phyloP scores from a whole-genome alignment of 805 yeast species.

The Pichia phayaonensis region DNA sequence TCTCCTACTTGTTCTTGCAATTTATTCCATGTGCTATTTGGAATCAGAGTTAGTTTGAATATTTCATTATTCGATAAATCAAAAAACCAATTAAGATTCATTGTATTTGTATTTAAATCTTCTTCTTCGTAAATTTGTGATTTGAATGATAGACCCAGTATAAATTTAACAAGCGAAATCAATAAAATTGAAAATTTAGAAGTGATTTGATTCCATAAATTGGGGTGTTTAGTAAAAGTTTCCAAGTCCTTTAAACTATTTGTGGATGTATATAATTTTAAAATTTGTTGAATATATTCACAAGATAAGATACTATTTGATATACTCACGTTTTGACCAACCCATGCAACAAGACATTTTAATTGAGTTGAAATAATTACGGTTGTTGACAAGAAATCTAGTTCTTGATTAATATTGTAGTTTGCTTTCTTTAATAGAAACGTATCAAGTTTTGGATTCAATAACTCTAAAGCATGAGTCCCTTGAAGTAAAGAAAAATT shows the following conservation, averaged over 20 bases:
- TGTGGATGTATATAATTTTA: slow-evolving; percentile 2
- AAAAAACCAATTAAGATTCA: slow-evolving; percentile 42
- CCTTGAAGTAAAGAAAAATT: slow-evolving; percentile 70
- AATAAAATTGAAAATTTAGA: slow-evolving; percentile 45
- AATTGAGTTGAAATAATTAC: slow-evolving; percentile 45
- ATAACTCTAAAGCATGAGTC: slow-evolving; percentile 77
- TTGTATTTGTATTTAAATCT: slow-evolving; percentile 57
- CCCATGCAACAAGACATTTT: slow-evolving; percentile 60
- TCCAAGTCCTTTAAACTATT: background rate
- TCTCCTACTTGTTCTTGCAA: background rate
- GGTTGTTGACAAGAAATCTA: slow-evolving; percentile 35
- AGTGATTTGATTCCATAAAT: slow-evolving; percentile 37
- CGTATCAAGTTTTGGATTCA: slow-evolving; percentile 69
- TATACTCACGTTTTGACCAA: slow-evolving; percentile 55
- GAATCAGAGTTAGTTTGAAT: background rate
- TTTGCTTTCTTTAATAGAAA: slow-evolving; percentile 46
- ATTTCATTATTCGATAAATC: slow-evolving; percentile 9
- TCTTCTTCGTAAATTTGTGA: slow-evolving; percentile 71
- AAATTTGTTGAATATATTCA: slow-evolving; percentile 39
- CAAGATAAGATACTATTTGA: slow-evolving; percentile 76
- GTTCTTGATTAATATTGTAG: slow-evolving; percentile 37
- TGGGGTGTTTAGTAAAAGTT: background rate
- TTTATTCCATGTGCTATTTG: slow-evolving; percentile 1
- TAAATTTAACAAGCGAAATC: slow-evolving; percentile 44
- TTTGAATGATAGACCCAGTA: slow-evolving; percentile 38